These are phyloP conservation scores for Rhodocollybia butyracea DNA, from an alignment of 768 basidiomycete genomes.

Conservation along the genomic window DNA sequence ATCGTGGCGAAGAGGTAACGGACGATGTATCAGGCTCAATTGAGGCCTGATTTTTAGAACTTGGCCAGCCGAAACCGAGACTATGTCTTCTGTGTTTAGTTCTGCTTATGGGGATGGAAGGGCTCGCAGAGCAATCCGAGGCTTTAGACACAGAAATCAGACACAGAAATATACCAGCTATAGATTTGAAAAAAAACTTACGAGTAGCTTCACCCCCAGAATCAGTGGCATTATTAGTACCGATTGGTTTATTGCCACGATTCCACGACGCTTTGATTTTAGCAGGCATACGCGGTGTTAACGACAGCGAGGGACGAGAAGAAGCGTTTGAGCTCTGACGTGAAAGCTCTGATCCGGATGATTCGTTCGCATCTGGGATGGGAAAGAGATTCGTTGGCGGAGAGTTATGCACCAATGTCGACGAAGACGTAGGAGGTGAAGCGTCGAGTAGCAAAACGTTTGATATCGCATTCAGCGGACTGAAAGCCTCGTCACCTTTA, in stretches of 20 bases:
- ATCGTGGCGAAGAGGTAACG: not conserved
- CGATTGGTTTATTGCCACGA: not conserved
- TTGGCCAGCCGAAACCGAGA: conserved; percentile 12
- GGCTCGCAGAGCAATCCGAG: not conserved
- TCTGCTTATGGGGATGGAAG: not conserved
- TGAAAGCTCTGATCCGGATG: conserved; percentile 6
- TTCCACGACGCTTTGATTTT: not conserved
- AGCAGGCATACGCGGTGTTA: conserved; percentile 2
- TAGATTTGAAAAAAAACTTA: not conserved
- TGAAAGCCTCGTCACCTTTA: not conserved
- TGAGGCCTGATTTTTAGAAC: not conserved
- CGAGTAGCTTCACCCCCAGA: not conserved
- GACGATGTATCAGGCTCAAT: not conserved
- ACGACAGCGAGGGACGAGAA: conserved; percentile 3
- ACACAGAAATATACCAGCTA: not conserved
- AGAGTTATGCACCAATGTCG: conserved; percentile 14
- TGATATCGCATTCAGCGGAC: not conserved
- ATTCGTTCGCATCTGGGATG: conserved; percentile 13
- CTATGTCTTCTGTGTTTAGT: conserved; percentile 12
- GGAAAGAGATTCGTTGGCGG: conserved; percentile 11
- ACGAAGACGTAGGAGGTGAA: conserved; percentile 18
- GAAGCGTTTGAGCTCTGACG: conserved; percentile 3
- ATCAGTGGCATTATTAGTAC: not conserved
- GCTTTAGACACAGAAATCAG: not conserved
- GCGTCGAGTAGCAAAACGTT: conserved; percentile 1